Evolutionary conservation across 345 rosid species (phyloP).

Genomic region (Bruguiera parviflora): DNA sequence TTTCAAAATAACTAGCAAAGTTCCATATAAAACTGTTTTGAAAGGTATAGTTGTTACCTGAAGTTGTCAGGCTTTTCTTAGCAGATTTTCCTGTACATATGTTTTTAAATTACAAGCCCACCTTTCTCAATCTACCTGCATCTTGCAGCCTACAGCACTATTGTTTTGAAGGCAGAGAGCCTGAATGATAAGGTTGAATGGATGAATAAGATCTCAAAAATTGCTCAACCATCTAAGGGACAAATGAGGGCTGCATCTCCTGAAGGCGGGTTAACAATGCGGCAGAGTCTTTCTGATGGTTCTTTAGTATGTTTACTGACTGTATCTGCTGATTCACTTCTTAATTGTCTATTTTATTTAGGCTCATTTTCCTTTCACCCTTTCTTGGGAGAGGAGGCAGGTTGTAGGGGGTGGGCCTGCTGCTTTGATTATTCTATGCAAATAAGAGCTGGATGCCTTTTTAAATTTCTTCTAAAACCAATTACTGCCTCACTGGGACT

Average conservation of each 20-base stretch:
- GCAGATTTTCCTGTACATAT: not conserved
- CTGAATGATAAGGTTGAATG: not conserved
- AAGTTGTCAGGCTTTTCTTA: not conserved
- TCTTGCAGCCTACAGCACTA: not conserved
- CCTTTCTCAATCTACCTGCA: not conserved
- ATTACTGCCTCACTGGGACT: too few species aligned
- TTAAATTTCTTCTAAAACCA: too few species aligned
- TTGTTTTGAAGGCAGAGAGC: constrained; percentile 2
- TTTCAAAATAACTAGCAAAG: constrained; percentile 1
- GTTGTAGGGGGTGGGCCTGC: too few species aligned
- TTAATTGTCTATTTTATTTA: not conserved
- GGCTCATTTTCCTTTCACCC: not conserved
- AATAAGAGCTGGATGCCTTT: too few species aligned
- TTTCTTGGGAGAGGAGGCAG: not conserved
- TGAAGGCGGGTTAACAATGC: not conserved
- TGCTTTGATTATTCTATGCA: too few species aligned
- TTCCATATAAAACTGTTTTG: constrained; percentile 3
- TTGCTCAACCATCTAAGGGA: not conserved
- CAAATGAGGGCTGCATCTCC: not conserved
- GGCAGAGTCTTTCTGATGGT: not conserved
- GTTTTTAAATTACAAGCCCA: not conserved
- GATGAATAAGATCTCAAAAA: not conserved
- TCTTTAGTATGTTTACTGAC: not conserved
- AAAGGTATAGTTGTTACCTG: not conserved
- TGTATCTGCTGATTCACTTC: not conserved